phyloP scores from a whole-genome alignment of 768 basidiomycete genomes.

The Pleurotus citrinopileatus region DNA sequence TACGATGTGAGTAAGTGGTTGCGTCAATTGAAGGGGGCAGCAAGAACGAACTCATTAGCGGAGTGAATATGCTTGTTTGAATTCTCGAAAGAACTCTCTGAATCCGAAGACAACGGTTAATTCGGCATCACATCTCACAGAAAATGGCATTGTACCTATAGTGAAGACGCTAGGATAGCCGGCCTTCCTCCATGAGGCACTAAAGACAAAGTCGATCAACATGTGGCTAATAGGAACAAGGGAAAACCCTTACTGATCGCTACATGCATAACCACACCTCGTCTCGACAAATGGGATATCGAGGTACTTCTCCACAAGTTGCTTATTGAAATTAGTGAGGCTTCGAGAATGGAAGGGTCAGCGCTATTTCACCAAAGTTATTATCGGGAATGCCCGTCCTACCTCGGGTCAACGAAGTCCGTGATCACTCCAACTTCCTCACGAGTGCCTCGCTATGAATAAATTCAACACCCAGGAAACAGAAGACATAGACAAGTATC shows the following conservation, averaged over 20 bases:
- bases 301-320: slow-evolving; percentile 74
- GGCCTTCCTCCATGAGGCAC: slow-evolving; percentile 81
- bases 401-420: slow-evolving; percentile 74
- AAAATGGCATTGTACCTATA: slow-evolving; percentile 51
- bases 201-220: slow-evolving; percentile 24
- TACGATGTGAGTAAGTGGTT: slow-evolving; percentile 17
- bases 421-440: slow-evolving; percentile 84
- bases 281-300: slow-evolving; percentile 84
- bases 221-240: slow-evolving; percentile 26
- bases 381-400: slow-evolving; percentile 18
- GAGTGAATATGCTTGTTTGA: slow-evolving; percentile 86
- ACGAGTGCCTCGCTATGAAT: slow-evolving; percentile 52
- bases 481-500: slow-evolving; percentile 14
- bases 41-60: slow-evolving; percentile 64
- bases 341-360: slow-evolving; percentile 33
- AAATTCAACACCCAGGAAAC: slow-evolving; percentile 12
- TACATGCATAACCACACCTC: slow-evolving; percentile 92
- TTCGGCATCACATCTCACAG: slow-evolving; percentile 15
- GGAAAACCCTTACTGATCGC: slow-evolving; percentile 68
- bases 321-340: slow-evolving; percentile 78
- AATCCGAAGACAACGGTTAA: slow-evolving; percentile 14
- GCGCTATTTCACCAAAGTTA: slow-evolving; percentile 4
- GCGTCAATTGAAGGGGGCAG: slow-evolving; percentile 8
- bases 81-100: slow-evolving; percentile 71
- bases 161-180: slow-evolving; percentile 86